These are phyloP conservation scores for Metschnikowia koreensis DNA, from an alignment of 805 yeast genomes.

Conservation along the genomic window DNA sequence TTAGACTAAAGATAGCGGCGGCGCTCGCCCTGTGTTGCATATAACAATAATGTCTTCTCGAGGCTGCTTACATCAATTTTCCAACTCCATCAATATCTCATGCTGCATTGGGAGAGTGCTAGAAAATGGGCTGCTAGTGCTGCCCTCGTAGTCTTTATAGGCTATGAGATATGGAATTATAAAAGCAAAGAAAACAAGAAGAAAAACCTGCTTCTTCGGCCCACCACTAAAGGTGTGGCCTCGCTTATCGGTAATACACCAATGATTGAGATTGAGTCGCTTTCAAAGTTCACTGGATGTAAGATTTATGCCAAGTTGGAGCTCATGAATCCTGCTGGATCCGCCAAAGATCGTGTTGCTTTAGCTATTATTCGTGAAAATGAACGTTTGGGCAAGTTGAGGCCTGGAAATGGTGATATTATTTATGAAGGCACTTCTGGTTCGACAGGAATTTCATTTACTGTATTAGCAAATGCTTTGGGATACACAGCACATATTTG, in stretches of 20 bases:
- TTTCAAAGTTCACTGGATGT: constrained; percentile 73
- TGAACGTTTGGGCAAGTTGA: constrained; percentile 56
- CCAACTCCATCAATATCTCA: neutral
- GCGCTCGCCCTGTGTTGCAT: neutral
- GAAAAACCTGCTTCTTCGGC: constrained; percentile 16
- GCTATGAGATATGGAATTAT: constrained; percentile 12
- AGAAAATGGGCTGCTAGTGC: constrained; percentile 20
- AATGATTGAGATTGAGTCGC: constrained; percentile 65
- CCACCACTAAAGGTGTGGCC: constrained; percentile 53
- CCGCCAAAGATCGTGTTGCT: constrained; percentile 95
- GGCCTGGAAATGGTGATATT: constrained; percentile 61
- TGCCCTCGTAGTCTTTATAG: constrained; percentile 13
- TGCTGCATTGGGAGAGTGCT: constrained; percentile 5
- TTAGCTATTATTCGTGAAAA: constrained; percentile 72
- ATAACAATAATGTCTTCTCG: neutral
- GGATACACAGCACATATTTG: constrained; percentile 94
- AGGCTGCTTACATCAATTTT: neutral
- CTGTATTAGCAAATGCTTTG: constrained; percentile 80
- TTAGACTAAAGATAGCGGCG: no score
- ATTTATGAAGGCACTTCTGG: constrained; percentile 97
- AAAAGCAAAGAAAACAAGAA: neutral
- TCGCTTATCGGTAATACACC: constrained; percentile 92
- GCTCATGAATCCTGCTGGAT: constrained; percentile 86
- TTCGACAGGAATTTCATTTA: constrained; percentile 92
- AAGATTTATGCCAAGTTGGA: constrained; percentile 86